Conservation (phyloP, 805 yeast genomes). For the Lachancea kluyveri region DNA sequence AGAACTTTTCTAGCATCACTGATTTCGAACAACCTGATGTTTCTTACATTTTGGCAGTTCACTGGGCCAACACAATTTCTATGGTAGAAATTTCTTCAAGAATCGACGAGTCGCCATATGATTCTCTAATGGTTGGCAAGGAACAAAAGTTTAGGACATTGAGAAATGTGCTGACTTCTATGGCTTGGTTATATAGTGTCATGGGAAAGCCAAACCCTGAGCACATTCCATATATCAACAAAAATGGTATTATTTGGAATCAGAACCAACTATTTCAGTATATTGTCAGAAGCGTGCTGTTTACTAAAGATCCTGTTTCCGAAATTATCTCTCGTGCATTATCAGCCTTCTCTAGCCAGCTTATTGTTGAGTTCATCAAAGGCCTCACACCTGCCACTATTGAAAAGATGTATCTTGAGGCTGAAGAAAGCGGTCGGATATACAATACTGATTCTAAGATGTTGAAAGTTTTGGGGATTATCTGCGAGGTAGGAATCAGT, state of each 20-base stretch:
- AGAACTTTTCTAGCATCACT: constrained; percentile 7
- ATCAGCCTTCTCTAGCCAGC: constrained; percentile 11
- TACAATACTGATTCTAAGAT: constrained; percentile 5
- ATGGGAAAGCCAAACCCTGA: constrained; percentile 19
- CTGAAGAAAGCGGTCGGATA: constrained; percentile 6
- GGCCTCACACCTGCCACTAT: constrained; percentile 11
- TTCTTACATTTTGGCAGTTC: constrained; percentile 16
- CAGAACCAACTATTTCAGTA: constrained; percentile 28
- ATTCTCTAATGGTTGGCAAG: constrained; percentile 29
- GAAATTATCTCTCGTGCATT: constrained; percentile 17
- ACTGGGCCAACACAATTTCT: constrained; percentile 41
- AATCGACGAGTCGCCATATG: constrained; percentile 33
- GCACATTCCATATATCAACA: constrained; percentile 13
- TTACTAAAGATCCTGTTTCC: constrained; percentile 14
- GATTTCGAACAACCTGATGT: constrained; percentile 16
- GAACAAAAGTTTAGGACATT: constrained; percentile 36
- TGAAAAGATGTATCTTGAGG: constrained; percentile 7
- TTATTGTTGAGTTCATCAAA: constrained; percentile 14
- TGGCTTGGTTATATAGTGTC: constrained; percentile 16
- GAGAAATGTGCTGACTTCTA: constrained; percentile 24
- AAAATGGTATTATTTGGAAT: constrained; percentile 11
- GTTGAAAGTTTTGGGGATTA: constrained; percentile 8
- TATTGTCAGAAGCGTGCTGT: constrained; percentile 20
- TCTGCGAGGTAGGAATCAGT: constrained; percentile 9
- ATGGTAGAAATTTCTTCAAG: constrained; percentile 57